Conservation (phyloP, 2,329 filamentous ascomycete species). For the Meredithiella fracta region DNA sequence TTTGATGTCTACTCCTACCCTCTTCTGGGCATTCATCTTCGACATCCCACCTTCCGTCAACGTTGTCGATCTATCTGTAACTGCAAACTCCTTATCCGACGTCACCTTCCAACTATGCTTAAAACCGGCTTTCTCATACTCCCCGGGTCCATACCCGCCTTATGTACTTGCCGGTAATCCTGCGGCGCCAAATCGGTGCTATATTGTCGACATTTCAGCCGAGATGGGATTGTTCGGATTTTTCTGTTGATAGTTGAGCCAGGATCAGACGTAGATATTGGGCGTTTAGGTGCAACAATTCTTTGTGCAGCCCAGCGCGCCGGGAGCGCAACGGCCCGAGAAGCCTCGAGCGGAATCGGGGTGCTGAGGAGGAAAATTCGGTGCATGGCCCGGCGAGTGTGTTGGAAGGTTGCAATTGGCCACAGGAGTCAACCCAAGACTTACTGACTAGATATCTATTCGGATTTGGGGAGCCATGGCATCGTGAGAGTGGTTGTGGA, state of each 20-base stretch:
- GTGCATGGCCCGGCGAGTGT: neutral
- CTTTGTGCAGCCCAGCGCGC: conserved; percentile 1
- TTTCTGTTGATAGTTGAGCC: neutral
- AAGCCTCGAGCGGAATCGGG: neutral
- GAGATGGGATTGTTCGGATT: too few relatives aligned
- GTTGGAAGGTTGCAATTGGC: too few relatives aligned
- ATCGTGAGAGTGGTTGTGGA: neutral
- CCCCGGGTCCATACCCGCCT: neutral
- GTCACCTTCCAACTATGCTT: neutral
- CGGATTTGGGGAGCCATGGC: neutral
- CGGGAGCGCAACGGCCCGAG: conserved; percentile 4
- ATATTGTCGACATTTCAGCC: neutral
- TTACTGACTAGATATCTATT: too few relatives aligned
- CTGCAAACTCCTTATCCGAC: neutral
- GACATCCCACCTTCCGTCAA: neutral
- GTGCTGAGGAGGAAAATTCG: neutral
- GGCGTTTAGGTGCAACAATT: neutral
- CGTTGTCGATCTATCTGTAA: neutral
- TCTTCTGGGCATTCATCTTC: neutral
- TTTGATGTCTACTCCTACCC: conserved; percentile 6
- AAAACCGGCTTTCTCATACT: conserved; percentile 3
- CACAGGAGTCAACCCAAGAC: too few relatives aligned
- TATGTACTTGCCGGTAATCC: neutral
- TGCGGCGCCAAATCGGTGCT: neutral
- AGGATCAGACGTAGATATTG: neutral